Evolutionary conservation across 2,329 filamentous ascomycete species (phyloP).

Genomic region (Fusarium pininemorale): DNA sequence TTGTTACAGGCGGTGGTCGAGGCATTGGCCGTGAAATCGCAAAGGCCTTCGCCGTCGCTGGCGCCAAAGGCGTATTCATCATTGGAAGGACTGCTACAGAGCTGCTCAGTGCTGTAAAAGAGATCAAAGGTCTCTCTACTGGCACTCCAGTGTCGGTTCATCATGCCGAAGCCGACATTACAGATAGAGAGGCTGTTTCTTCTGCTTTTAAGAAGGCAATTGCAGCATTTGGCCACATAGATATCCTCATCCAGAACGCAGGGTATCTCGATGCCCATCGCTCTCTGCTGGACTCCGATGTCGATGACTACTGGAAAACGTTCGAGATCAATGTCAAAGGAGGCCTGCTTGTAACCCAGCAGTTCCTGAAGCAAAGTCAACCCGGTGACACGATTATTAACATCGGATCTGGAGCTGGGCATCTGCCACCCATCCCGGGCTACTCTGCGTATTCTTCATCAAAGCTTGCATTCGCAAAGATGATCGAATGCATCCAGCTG

Average conservation of each 20-base stretch:
- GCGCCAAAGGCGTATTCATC: not conserved
- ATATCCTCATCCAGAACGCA: not conserved
- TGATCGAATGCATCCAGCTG: not conserved
- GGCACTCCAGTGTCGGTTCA: not conserved
- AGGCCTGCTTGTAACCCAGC: not conserved
- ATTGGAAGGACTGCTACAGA: not conserved
- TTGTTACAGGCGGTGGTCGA: not conserved
- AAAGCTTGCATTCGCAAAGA: slow-evolving; percentile 2
- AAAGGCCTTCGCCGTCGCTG: not conserved
- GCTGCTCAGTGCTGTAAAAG: not conserved
- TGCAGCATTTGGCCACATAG: not conserved
- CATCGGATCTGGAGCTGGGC: not conserved
- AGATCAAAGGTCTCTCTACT: not conserved
- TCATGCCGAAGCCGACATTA: not conserved
- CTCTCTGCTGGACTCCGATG: not conserved
- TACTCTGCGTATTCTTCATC: slow-evolving; percentile 1
- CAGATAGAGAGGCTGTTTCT: not conserved
- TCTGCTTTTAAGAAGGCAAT: not conserved
- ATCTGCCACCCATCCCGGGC: not conserved
- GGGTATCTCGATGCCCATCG: not conserved
- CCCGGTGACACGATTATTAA: not conserved
- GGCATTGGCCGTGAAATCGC: not conserved
- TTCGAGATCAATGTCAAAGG: slow-evolving; percentile 6
- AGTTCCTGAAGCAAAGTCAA: not conserved
- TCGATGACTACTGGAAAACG: not conserved